Evolutionary conservation across 2,329 filamentous ascomycete genomes (phyloP), one percentile per base, ranked within the genome.

Genomic region (Lecanosticta acicola): DNA sequence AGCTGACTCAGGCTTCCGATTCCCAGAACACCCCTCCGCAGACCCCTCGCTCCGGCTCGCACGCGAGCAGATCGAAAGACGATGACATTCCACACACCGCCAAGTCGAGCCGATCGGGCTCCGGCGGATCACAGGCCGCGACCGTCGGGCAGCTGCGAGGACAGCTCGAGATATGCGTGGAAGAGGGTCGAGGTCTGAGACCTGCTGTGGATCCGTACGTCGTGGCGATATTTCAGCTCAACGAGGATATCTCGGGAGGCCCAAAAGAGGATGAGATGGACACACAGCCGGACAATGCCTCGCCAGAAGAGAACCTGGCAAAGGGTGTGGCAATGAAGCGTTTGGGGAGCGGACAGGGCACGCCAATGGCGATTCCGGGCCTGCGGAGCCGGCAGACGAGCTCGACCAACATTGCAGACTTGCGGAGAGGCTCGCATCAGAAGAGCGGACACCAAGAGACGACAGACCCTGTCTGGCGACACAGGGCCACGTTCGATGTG

Each of bases 301-400:
- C 41, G 37, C 49, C 48, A 24, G 83, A 85, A 36, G 76, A 80
- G 29, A 80, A 82, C 36, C 50, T 66, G 19, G 79, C 61, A 16
- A 68, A 60, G 41, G 67, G 69, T 16, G 70, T 76, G 44, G 67
- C 72, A 18, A 76, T 76, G 59, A 75, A 66, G 61, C 69, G 69
- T 61, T 79, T 76, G 59, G 85, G 83, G 47, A 93, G 87, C 63
- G 88, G 94, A 58, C 84, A 84, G 21, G 87, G 89, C 20, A 80
- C 84, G 42, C 79, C 89, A 13, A 91, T 96, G 83, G 87, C 89
- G 24, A 97, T 98, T 55, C 93, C 93, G 1, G 96, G 60, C 4
- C 44, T 97, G 88, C 84, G 85, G 60, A 97, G 90, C 66, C 83
- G 93, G 45, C 93, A 97, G 66, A 97, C 91, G 70, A 97, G 91